Evolutionary conservation across 2,329 filamentous ascomycete genomes (phyloP), one percentile per base, ranked within the genome.

Genomic region (Paraconiothyrium brasiliense): DNA sequence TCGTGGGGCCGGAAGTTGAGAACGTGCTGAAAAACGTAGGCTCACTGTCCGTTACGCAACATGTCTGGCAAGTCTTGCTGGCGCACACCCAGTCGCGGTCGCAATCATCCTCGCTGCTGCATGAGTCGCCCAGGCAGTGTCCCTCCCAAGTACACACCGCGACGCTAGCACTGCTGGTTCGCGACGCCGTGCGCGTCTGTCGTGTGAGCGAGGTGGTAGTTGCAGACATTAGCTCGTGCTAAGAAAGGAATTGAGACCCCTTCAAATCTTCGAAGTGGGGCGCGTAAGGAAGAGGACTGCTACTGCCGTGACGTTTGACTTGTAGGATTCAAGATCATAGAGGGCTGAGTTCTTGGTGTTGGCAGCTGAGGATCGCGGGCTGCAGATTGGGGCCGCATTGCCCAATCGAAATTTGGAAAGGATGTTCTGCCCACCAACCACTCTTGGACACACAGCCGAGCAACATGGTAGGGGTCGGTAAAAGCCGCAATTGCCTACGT

Each of bases 41-140:
- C 16, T 50, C 55, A 34, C 3, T 41, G 3, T 35, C 16, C 14
- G 58, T 57, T 20, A 46, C 11, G 32, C 58, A 60, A 35, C 62
- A 67, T 4, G 67, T 64, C 39, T 60, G 63, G 61, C 73, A 76
- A 57, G 39, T 58, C 22, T 63, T 64, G 16, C 67, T 66, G 2
- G 60, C 63, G 61, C 75, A 77, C 13, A 64, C 64, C 58, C 61
- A 70, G 61, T 69, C 61, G n/a, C 63, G 64, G 57, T 67, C 63
- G 63, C 75, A 77, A 39, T 73, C 68, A 54, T 62, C 62, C 43
- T 69, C 57, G 14, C 63, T 54, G 14, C 64, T 58, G 54, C 75
- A 77, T 27, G 67, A 46, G 6, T 63, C 66, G 39, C 61, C 66
- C 22, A 67, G 48, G 46, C 60, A 67, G 39, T 62, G 62, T 16